A percentile compares a stretch with the other conserved stretches of the same genome.
These are phyloP conservation scores for Xylariaceae sp. DNA, from an alignment of 2,329 filamentous ascomycete genomes.

Conservation along the genomic window DNA sequence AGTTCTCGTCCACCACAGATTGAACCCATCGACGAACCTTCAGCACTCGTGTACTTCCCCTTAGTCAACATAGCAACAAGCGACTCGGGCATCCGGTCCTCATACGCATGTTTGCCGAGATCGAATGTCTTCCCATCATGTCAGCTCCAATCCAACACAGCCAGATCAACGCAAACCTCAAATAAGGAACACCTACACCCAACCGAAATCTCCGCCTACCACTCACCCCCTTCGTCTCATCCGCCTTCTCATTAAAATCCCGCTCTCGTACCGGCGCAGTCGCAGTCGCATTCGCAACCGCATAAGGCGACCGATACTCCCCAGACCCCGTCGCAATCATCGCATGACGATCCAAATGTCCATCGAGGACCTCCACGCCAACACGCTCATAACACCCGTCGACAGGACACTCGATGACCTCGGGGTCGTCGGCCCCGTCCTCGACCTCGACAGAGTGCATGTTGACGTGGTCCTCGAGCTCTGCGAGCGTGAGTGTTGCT, in stretches of 20 bases:
- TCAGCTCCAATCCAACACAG: too few species aligned
- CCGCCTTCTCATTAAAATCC: not conserved
- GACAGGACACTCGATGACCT: constrained; percentile 46
- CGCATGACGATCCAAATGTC: constrained; percentile 58
- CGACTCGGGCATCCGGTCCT: constrained; percentile 69
- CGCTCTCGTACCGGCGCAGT: too few species aligned
- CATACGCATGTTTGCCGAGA: constrained; percentile 66
- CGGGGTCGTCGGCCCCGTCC: constrained; percentile 34
- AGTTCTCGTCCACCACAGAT: not conserved
- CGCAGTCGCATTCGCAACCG: not conserved
- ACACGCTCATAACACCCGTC: constrained; percentile 57
- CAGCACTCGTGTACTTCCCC: constrained; percentile 50
- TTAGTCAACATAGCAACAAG: constrained; percentile 57
- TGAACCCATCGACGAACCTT: constrained; percentile 37
- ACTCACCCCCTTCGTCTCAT: not conserved
- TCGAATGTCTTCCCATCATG: constrained; percentile 61
- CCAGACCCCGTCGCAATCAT: constrained; percentile 20
- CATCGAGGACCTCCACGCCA: constrained; percentile 46
- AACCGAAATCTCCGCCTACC: constrained; percentile 10
- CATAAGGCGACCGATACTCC: constrained; percentile 14
- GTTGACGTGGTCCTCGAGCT: constrained; percentile 55
- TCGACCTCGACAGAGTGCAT: constrained; percentile 56
- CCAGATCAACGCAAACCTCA: too few species aligned
- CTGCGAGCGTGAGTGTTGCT: constrained; percentile 47
- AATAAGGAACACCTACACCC: constrained; percentile 20